A percentile compares a stretch with the other conserved stretches of the same genome.
These are phyloP conservation scores for Sphaerosporella brunnea DNA, from an alignment of 495 filamentous ascomycete genomes.

Conservation along the genomic window DNA sequence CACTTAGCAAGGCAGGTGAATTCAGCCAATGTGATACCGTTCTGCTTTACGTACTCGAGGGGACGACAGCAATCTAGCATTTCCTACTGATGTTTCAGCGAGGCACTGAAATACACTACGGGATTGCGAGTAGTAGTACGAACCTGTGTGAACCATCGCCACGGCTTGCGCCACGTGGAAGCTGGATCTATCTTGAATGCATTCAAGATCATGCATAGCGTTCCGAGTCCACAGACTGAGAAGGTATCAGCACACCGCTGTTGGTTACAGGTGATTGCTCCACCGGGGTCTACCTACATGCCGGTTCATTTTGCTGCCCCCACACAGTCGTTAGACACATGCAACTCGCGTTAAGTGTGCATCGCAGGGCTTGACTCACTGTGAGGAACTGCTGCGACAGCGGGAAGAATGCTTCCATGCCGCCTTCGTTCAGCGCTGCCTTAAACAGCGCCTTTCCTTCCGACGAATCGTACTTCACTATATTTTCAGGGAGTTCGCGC, in stretches of 20 bases:
- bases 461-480: slow-evolving; percentile 19
- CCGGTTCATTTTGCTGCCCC: slow-evolving; percentile 21
- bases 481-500: slow-evolving; percentile 20
- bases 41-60: slow-evolving; percentile 18
- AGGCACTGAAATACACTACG: no score
- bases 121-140: no score
- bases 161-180: slow-evolving; percentile 22
- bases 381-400: slow-evolving; percentile 24
- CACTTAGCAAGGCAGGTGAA: slow-evolving; percentile 23
- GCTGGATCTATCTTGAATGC: slow-evolving; percentile 24
- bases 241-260: background rate
- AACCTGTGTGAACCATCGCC: slow-evolving; percentile 25
- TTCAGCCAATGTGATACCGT: slow-evolving; percentile 23
- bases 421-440: slow-evolving; percentile 15
- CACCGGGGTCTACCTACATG: slow-evolving; percentile 17
- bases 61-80: slow-evolving; percentile 26
- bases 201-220: slow-evolving; percentile 25
- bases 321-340: background rate
- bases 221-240: slow-evolving; percentile 24
- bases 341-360: background rate
- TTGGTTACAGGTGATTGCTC: no score
- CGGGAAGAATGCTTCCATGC: slow-evolving; percentile 23
- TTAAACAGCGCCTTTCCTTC: slow-evolving; percentile 23
- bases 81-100: slow-evolving; percentile 8
- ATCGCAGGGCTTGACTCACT: slow-evolving; percentile 4